phyloP scores from a whole-genome alignment of 2,329 filamentous ascomycete genomes.

The Alternaria consortialis region DNA sequence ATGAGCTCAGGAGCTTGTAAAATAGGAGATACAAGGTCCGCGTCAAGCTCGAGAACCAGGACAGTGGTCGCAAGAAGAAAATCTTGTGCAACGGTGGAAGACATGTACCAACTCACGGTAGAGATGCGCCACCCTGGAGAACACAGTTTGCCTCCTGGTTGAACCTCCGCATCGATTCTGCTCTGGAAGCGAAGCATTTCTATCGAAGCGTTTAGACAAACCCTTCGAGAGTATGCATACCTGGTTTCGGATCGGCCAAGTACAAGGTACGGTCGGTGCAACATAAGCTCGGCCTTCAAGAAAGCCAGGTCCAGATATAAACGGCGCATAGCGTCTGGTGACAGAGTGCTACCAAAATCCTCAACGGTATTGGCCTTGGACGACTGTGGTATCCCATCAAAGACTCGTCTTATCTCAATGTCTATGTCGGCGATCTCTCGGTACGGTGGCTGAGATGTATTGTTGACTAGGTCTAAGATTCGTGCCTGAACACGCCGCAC shows the following conservation, averaged over 20 bases:
- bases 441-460: constrained; percentile 38
- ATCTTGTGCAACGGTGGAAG: constrained; percentile 56
- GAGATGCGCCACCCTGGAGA: constrained; percentile 44
- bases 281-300: constrained; percentile 44
- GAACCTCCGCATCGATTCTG: constrained; percentile 53
- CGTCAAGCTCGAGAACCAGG: constrained; percentile 55
- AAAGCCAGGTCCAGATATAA: constrained; percentile 45
- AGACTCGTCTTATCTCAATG: constrained; percentile 30
- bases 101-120: constrained; percentile 56
- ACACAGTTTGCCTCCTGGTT: constrained; percentile 50
- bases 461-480: constrained; percentile 42
- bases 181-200: constrained; percentile 57
- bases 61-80: constrained; percentile 61
- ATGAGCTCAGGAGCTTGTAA: background rate
- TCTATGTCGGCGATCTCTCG: constrained; percentile 42
- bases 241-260: constrained; percentile 47
- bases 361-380: constrained; percentile 24
- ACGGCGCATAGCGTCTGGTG: constrained; percentile 33
- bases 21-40: constrained; percentile 32
- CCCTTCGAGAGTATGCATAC: constrained; percentile 53
- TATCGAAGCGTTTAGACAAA: constrained; percentile 58
- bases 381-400: constrained; percentile 31
- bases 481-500: constrained; percentile 36
- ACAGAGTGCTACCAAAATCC: constrained; percentile 21
- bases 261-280: constrained; percentile 51